Base-by-base conservation (phyloP, 768 basidiomycete genomes). In the Candolleomyces efflorescens region DNA sequence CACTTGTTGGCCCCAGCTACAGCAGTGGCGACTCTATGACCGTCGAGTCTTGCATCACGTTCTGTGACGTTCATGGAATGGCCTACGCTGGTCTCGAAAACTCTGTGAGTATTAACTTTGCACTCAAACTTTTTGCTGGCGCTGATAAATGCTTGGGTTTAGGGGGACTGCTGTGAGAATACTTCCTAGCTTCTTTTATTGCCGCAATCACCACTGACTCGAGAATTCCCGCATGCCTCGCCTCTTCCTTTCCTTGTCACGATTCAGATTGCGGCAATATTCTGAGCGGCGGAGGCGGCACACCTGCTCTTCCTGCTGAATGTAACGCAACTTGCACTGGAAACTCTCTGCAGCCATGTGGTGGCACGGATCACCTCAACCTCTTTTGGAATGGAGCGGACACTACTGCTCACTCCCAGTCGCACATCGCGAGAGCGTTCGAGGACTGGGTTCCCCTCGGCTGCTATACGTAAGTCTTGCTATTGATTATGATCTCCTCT, bases 61-160 rank as follows among this genome's bases (percentile, higher is more conserved):
- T 78, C 63, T 83, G 82, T 65, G 71, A 75, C 36, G 52, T 70
- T n/a, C 68, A 75, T 55, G 62, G 68, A 9, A 89, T 75, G 65
- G 69, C 85, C 58, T 89, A 81, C 62, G 87, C 89, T 17, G 90
- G 90, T 13, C 77, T 84, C 17, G 89, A 91, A 69, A 90, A 78
- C 48, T 67, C 67, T 26, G 71, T 71, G 57, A 61, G 70, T 68
- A 17, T 52, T 38, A 48, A 27, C 52, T 38, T 39, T 38, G 22
- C 11, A 36, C 22, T 49, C 49, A 17, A n/a, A 22, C 36, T 38
- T 27, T 15, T 51, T 36, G 53, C 26, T 20, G 37, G 26, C 22
- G 26, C 43, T 54, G 27, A 37, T 17, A 32, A 41, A 50, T 38
- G 22, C 22, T 55, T 51, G 53, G 48, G 37, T 46, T 53, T 53